These are phyloP conservation scores for Metschnikowia anglica DNA, from an alignment of 805 yeast species.

Conservation along the genomic window DNA sequence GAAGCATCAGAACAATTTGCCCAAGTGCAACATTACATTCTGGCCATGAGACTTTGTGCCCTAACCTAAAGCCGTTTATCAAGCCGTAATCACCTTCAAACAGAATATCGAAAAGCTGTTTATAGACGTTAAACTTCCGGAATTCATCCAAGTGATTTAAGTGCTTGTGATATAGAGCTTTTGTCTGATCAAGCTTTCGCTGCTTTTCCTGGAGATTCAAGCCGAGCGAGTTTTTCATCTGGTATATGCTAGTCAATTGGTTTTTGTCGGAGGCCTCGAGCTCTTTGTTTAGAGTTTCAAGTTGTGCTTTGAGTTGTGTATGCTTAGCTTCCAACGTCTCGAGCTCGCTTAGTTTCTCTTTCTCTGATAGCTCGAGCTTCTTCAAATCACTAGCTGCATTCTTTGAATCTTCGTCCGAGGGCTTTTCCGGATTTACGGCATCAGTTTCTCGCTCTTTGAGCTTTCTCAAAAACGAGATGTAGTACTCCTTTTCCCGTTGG, in stretches of 20 bases:
- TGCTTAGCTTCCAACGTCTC: conserved; percentile 43
- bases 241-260: conserved; percentile 48
- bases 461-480: conserved; percentile 68
- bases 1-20: conserved; percentile 67
- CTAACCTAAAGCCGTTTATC: conserved; percentile 83
- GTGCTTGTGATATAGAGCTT: conserved; percentile 61
- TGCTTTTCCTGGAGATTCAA: conserved; percentile 50
- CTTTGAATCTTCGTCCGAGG: conserved; percentile 8
- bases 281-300: conserved; percentile 45
- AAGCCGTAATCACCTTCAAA: conserved; percentile 72
- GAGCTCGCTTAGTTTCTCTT: conserved; percentile 32
- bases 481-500: conserved; percentile 75
- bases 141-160: conserved; percentile 66
- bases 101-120: conserved; percentile 78
- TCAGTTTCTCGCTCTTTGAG: conserved; percentile 46
- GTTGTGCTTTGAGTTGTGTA: conserved; percentile 46
- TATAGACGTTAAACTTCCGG: conserved; percentile 76
- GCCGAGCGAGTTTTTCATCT: conserved; percentile 54
- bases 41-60: conserved; percentile 78
- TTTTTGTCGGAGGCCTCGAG: conserved; percentile 32
- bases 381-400: conserved; percentile 37
- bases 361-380: conserved; percentile 40
- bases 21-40: conserved; percentile 93
- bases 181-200: conserved; percentile 60
- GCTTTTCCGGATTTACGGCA: conserved; percentile 28